A percentile compares a stretch with the other conserved stretches of the same genome.
Evolutionary conservation across 495 filamentous ascomycete species (phyloP).

Genomic region (Daldinia vernicosa): DNA sequence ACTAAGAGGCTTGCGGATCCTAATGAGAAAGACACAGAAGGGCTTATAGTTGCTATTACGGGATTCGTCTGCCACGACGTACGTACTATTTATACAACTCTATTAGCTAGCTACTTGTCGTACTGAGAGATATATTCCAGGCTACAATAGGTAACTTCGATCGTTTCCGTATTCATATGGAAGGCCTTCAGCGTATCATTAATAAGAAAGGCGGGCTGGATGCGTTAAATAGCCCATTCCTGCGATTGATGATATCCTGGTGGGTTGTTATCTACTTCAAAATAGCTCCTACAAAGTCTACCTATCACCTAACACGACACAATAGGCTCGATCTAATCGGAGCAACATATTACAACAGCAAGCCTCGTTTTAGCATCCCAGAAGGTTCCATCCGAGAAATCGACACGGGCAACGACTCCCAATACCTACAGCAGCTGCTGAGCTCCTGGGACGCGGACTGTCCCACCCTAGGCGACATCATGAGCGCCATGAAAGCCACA

Average conservation of each 20-base stretch:
- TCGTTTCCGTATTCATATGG: conserved; percentile 35
- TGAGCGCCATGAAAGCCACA: conserved; percentile 33
- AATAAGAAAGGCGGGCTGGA: conserved; percentile 39
- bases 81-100: conserved; percentile 2
- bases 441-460: conserved; percentile 34
- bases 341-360: conserved; percentile 39
- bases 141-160: conserved; percentile 40
- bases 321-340: conserved; percentile 40
- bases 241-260: conserved; percentile 44
- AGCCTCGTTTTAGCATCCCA: conserved; percentile 33
- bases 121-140: conserved; percentile 22
- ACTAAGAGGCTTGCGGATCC: conserved; percentile 37
- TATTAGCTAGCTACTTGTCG: background rate
- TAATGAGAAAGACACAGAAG: conserved; percentile 25
- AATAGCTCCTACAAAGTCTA: no score
- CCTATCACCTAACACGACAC: background rate
- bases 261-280: no score
- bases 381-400: conserved; percentile 20
- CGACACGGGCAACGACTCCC: conserved; percentile 26
- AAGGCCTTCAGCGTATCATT: conserved; percentile 37
- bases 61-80: conserved; percentile 44
- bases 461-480: conserved; percentile 39
- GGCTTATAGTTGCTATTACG: conserved; percentile 40
- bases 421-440: conserved; percentile 29
- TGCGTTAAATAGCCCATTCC: conserved; percentile 31